A percentile compares a stretch with the other conserved stretches of the same genome.
Evolutionary conservation across 1,284 basidiomycete species (phyloP).

Genomic region (Leccinum solheimii): DNA sequence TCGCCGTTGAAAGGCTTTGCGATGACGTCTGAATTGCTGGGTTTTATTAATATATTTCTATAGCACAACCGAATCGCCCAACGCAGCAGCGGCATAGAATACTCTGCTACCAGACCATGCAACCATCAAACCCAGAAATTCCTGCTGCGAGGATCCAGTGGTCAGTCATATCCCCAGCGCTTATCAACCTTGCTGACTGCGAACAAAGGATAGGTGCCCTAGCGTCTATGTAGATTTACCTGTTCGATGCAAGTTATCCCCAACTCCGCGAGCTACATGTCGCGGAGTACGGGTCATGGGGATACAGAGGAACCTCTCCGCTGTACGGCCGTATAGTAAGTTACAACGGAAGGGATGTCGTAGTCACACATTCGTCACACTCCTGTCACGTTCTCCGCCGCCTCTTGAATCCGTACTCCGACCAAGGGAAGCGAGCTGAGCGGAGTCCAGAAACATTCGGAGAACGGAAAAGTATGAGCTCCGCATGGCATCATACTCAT

Average conservation of each 20-base stretch:
- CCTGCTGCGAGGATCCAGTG: neutral
- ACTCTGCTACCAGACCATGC: neutral
- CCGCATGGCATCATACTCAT: no score
- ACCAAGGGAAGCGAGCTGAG: neutral
- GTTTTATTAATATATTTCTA: neutral
- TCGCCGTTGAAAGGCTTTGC: neutral
- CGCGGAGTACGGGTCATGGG: constrained; percentile 22
- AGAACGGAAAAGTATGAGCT: no score
- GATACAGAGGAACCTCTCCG: neutral
- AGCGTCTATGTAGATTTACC: neutral
- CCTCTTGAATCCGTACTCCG: neutral
- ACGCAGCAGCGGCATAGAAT: neutral
- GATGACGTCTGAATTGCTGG: neutral
- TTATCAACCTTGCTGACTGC: neutral
- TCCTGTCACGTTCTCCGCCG: neutral
- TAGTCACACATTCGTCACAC: neutral
- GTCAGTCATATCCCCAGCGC: neutral
- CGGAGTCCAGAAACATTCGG: no score
- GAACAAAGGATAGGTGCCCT: constrained; percentile 1
- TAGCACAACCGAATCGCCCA: neutral
- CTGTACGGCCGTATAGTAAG: neutral
- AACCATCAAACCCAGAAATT: neutral
- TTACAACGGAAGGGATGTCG: neutral
- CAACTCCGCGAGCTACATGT: constrained; percentile 26
- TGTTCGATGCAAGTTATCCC: constrained; percentile 6